Evolutionary conservation across 2,329 filamentous ascomycete genomes (phyloP), one percentile per base, ranked within the genome.

Genomic region (Berkeleyomyces rouxiae): DNA sequence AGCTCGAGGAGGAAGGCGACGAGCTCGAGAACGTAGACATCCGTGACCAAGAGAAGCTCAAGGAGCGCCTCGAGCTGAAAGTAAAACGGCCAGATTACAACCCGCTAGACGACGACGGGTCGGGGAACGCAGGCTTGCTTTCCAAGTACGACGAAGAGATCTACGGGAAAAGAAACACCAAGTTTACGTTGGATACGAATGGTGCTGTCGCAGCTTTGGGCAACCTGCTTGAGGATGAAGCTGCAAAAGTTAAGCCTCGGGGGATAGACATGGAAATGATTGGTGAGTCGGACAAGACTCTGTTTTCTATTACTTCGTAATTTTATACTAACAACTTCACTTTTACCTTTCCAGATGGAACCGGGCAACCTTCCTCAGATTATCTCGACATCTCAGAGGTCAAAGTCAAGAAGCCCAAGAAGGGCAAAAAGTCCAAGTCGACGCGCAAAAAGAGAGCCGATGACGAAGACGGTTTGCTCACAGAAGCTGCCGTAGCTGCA

Each of bases 61-160:
- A 82, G 53, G 88, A 96, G 69, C 86, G 82, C 67, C 76, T 96
- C 10, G 85, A 93, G 49, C 74, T 91, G 47, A 96, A 97, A 77
- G 96, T 95, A 79, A 90, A 90, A 73, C 88, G 86, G 70, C 86
- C 87, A 0, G 85, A 84, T 0, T 99, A 99, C 72, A 89, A 99
- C 68, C 91, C 92, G 0, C 86, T 89, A 65, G 85, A 87, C 57
- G 80, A 84, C 36, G 85, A 87, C 53, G 80, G 84, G 37, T 80
- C 80, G 33, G 85, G 81, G 10, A 77, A 85, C 64, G 79, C 79
- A 16, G 80, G 81, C 4, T 84, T 99, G 33, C 75, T 99, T 49
- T 83, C 88, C 11, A 92, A 99, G 68, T 99, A 99, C 70, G 93
- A 97, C 68, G 93, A 97, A 67, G 92, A 96, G 70, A 95, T 96